Evolutionary conservation across 257 asterid species (phyloP), one percentile per base, ranked within the genome.

Genomic region (Avicennia marina): DNA sequence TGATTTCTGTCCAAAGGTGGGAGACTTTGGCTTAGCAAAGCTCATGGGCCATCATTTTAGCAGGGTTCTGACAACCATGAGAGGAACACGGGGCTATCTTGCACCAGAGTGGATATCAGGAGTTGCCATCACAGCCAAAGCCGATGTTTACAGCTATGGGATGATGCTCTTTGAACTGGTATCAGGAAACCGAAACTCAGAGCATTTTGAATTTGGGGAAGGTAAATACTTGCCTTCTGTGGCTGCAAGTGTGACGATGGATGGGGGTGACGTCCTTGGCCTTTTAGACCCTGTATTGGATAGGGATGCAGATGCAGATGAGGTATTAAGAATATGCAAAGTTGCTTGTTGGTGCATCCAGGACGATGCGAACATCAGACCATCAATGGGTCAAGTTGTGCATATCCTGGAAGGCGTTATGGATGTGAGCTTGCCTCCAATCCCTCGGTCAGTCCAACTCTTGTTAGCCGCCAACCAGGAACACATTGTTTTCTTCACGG

Each of bases 401-500:
- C 67, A 43, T 50, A 64, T 70, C 21, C 72, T 64, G 15, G 76
- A 70, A 48, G 68, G 76, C 11, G 60, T 53, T 29, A 19, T 40
- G 26, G 60, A 64, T 16, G 72, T 70, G 41, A 45, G 33, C 43
- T 19, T 58, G 58, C 76, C 66, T 19, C 64, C 68, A 18, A 59
- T 50, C 10, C 76, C 76, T 1, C 76, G 75, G 10, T 59, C 75
- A 15, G 80, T 82, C 38, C 75, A 67, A 63, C 25, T 58, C 27
- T 4, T 52, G 27, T n/a, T n/a, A n/a, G 78, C 33, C 6, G 78
- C 71, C 39, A 63, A 34, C 17, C 65, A 67, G 36, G n/a, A n/a
- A n/a, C n/a, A n/a, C n/a, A n/a, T n/a, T 17, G 64, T 81, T 43
- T 81, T 78, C 83, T 81, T 81, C 70, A 75, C 83, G 2, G 78